Base-by-base conservation (phyloP, 495 filamentous ascomycete genomes). In the Chaetomium fimeti region DNA sequence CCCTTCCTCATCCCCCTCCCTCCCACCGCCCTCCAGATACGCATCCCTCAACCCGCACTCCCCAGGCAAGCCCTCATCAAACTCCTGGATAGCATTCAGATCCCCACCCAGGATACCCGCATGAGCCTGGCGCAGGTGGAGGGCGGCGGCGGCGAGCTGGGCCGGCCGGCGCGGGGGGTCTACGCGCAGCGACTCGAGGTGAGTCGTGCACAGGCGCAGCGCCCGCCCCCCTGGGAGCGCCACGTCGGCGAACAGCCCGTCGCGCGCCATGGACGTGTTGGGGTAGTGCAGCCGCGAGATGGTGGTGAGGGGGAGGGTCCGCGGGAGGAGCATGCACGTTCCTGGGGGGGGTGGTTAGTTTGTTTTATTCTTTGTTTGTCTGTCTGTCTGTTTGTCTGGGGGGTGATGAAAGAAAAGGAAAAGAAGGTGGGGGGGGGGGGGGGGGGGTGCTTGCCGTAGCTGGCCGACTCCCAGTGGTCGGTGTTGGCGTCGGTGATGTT, bases 51-150 rank as follows among this genome's bases (percentile, higher is more conserved):
- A 75, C 1, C 68, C 72, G 65, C 84, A 80, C 8, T 79, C 77
- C 11, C 49, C 45, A 52, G 79, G 81, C 15, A 84, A 69, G 8
- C 75, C 76, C 45, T 66, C 64, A 69, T 86, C 84, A 49, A 74
- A 84, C 15, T 73, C 71, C 66, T 85, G 72, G 54, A 85, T 83
- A 16, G 85, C 83, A 53, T 87, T 86, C 32, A 85, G 73, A 66
- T 86, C 83, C 1, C 84, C 85, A 0, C 77, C 75, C 64, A 64
- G 78, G 27, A 64, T 24, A 18, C 58, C 59, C 6, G 57, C 64
- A 36, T 67, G 18, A 3, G 60, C 66, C 60, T 65, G 40, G 42
- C 66, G 62, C 69, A 87, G 73, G 51, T 76, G 75, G 62, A 65
- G 24, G 0, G 77, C 77, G 9, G 78, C 77, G 13, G 73, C 43